Percentiles rank a stretch among this genome's conserved stretches.
These are phyloP conservation scores for Mycena epipterygia DNA, from an alignment of 768 basidiomycete genomes.

Conservation along the genomic window DNA sequence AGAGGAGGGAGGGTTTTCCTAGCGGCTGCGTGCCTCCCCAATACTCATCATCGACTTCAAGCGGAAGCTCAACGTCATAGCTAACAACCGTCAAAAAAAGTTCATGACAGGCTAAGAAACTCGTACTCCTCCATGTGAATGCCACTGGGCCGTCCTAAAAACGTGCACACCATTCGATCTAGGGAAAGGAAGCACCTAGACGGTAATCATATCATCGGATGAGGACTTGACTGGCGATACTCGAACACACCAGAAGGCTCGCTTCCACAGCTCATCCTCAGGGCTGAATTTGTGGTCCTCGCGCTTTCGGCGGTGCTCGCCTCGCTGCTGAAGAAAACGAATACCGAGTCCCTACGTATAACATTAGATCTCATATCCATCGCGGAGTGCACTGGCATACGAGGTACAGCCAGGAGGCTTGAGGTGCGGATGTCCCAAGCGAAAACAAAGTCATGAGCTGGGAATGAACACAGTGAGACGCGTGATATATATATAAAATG, in stretches of 20 bases:
- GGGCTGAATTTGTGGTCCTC: slow-evolving; percentile 43
- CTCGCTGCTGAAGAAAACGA: slow-evolving; percentile 72
- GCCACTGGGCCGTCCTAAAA: neutral
- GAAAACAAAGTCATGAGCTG: slow-evolving; percentile 51
- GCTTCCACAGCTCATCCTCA: slow-evolving; percentile 74
- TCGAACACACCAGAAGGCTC: slow-evolving; percentile 63
- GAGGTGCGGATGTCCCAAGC: slow-evolving; percentile 60
- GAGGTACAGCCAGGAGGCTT: slow-evolving; percentile 67
- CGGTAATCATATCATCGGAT: neutral
- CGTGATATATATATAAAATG: neutral
- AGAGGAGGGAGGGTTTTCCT: slow-evolving; percentile 66
- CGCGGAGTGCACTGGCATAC: neutral
- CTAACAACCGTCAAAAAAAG: slow-evolving; percentile 44
- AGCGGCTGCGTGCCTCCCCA: slow-evolving; percentile 76
- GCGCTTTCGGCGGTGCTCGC: slow-evolving; percentile 66
- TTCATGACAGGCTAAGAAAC: neutral
- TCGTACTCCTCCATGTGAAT: neutral
- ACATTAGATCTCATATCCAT: neutral
- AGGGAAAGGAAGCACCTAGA: neutral
- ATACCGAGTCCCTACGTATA: slow-evolving; percentile 63
- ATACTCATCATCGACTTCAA: no score
- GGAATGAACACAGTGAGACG: slow-evolving; percentile 10
- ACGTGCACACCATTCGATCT: neutral
- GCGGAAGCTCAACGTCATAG: slow-evolving; percentile 76
- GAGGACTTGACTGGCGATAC: neutral